phyloP scores from a whole-genome alignment of 306 rosid species.

The Arachis hypogaea region DNA sequence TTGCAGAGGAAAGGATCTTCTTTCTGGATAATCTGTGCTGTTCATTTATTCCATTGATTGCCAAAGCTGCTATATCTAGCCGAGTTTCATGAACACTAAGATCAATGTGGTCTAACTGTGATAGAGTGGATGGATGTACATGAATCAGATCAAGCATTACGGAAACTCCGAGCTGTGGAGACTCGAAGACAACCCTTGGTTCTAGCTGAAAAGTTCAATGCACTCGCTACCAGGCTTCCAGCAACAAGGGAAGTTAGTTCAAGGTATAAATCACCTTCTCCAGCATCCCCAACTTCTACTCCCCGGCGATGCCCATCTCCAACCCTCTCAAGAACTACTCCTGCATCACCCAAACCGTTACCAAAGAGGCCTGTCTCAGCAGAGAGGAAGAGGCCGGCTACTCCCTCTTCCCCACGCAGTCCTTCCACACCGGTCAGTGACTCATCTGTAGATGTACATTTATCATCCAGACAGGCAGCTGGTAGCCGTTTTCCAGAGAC shows the following conservation, averaged over 20 bases:
- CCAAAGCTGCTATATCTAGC: conserved; percentile 48
- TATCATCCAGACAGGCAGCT: conserved; percentile 51
- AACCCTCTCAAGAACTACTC: conserved; percentile 60
- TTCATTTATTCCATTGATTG: conserved; percentile 51
- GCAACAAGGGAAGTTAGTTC: conserved; percentile 73
- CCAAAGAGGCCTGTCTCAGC: conserved; percentile 76
- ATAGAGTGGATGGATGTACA: conserved; percentile 88
- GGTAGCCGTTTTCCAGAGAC: conserved; percentile 58
- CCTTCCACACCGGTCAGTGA: conserved; percentile 79
- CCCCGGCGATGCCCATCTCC: conserved; percentile 80
- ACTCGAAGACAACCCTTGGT: conserved; percentile 65
- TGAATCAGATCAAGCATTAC: conserved; percentile 66
- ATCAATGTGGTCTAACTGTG: conserved; percentile 82
- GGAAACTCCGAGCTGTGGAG: conserved; percentile 60
- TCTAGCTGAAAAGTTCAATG: conserved; percentile 83
- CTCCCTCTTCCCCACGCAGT: conserved; percentile 77
- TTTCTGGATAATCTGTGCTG: conserved; percentile 50
- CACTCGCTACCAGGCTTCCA: conserved; percentile 49
- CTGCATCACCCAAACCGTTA: conserved; percentile 57
- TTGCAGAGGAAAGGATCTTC: conserved; percentile 74
- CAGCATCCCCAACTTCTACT: conserved; percentile 44
- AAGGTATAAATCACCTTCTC: conserved; percentile 72
- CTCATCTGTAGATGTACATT: conserved; percentile 55
- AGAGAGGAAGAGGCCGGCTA: conserved; percentile 83
- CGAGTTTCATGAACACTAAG: conserved; percentile 50